These are phyloP conservation scores for Auricularia cornea DNA, from an alignment of 768 basidiomycete species.

Conservation along the genomic window DNA sequence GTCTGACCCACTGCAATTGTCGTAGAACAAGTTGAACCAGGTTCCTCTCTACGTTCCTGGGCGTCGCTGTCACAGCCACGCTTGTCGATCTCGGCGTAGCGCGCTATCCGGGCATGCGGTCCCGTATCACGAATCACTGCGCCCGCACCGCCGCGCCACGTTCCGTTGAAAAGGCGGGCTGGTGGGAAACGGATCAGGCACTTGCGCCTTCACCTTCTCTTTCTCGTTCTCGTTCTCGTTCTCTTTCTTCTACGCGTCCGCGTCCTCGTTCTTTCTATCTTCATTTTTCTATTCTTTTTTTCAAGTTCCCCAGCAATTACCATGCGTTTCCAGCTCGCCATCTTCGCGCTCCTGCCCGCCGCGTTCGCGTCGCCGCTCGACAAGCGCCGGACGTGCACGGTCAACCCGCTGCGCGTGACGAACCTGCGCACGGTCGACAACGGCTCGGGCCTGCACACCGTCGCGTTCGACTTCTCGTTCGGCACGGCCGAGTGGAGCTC, in stretches of 20 bases:
- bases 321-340: too few species aligned
- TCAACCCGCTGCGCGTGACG: background rate
- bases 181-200: background rate
- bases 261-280: background rate
- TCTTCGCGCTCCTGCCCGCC: background rate
- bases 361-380: background rate
- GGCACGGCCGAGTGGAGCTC: background rate
- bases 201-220: background rate
- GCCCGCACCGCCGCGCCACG: too few species aligned
- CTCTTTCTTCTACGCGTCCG: background rate
- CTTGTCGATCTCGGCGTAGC: too few species aligned
- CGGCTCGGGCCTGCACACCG: background rate
- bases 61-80: too few species aligned
- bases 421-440: background rate
- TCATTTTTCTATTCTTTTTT: background rate
- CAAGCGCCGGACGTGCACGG: background rate
- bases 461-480: background rate
- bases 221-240: background rate
- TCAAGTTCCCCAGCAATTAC: too few species aligned
- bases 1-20: too few species aligned
- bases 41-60: too few species aligned
- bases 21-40: too few species aligned
- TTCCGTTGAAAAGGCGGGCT: too few species aligned
- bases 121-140: too few species aligned
- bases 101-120: too few species aligned